phyloP scores from a whole-genome alignment of 2,329 filamentous ascomycete species.

The Alternaria gaisen region DNA sequence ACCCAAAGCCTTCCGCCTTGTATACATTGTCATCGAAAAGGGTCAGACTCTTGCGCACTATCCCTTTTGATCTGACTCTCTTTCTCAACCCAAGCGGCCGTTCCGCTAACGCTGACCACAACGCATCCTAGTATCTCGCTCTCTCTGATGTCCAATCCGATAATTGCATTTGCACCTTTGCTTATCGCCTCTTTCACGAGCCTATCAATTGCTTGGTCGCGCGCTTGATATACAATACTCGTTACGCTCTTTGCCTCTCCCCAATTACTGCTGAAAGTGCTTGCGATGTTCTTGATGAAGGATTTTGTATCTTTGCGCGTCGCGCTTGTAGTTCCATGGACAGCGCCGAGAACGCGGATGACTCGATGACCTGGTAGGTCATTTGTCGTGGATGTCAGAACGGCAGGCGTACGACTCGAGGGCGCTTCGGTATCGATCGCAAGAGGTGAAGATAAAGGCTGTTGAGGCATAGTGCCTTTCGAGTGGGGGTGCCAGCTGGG shows the following conservation, averaged over 20 bases:
- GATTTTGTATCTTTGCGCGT: constrained; percentile 47
- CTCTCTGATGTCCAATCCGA: constrained; percentile 43
- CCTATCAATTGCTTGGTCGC: constrained; percentile 47
- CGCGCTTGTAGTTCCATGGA: constrained; percentile 44
- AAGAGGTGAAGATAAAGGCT: constrained; percentile 12
- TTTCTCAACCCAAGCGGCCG: constrained; percentile 43
- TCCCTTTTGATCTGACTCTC: constrained; percentile 30
- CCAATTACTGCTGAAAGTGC: constrained; percentile 30
- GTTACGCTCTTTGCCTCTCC: constrained; percentile 46
- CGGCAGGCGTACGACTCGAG: constrained; percentile 37
- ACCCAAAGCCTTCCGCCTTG: background rate
- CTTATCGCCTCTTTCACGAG: constrained; percentile 45
- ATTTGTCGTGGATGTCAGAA: constrained; percentile 42
- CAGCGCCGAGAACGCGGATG: constrained; percentile 38
- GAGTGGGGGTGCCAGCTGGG: constrained; percentile 37
- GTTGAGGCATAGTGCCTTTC: constrained; percentile 23
- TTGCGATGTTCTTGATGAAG: constrained; percentile 42
- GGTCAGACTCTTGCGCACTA: constrained; percentile 30
- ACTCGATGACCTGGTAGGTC: constrained; percentile 39
- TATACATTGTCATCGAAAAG: constrained; percentile 10
- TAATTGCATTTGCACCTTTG: constrained; percentile 44
- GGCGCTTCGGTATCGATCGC: constrained; percentile 36
- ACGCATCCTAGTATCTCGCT: constrained; percentile 47
- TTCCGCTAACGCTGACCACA: constrained; percentile 45
- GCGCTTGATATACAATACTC: constrained; percentile 42